phyloP scores from a whole-genome alignment of 371 early-diverging fungal species.

The Batrachochytrium dendrobatidis region DNA sequence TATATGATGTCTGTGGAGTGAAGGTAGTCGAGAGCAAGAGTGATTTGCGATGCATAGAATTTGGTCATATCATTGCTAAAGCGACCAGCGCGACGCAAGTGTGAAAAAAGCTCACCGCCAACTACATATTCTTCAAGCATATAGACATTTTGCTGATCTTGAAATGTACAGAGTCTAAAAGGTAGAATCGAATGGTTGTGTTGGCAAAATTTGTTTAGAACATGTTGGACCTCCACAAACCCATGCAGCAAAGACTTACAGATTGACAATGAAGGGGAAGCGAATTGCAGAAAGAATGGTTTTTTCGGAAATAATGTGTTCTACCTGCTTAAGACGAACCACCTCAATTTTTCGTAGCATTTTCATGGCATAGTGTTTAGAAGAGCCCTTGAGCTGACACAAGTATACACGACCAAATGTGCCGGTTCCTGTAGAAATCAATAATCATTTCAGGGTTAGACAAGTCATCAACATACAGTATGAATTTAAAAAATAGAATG shows the following conservation, averaged over 20 bases:
- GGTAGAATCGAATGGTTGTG: not conserved
- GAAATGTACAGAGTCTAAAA: slow-evolving; percentile 70
- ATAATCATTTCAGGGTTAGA: not conserved
- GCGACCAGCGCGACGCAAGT: slow-evolving; percentile 75
- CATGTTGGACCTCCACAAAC: too few species aligned
- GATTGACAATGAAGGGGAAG: slow-evolving; percentile 91
- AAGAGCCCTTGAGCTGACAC: slow-evolving; percentile 48
- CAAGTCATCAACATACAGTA: slow-evolving; percentile 1
- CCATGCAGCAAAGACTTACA: slow-evolving; percentile 37
- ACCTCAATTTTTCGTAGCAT: slow-evolving; percentile 87
- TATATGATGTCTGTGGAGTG: slow-evolving; percentile 90
- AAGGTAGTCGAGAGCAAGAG: slow-evolving; percentile 73
- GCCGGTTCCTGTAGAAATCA: slow-evolving; percentile 69
- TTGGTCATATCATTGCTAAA: slow-evolving; percentile 45
- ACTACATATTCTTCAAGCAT: slow-evolving; percentile 95
- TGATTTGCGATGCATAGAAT: slow-evolving; percentile 56
- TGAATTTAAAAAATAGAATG: not conserved
- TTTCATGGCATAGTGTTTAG: slow-evolving; percentile 87
- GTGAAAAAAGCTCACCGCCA: slow-evolving; percentile 68
- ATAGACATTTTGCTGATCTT: slow-evolving; percentile 80
- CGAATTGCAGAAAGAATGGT: slow-evolving; percentile 79
- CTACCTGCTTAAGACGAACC: slow-evolving; percentile 88
- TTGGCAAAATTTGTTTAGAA: slow-evolving; percentile 1
- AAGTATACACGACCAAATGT: slow-evolving; percentile 89
- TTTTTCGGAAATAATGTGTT: slow-evolving; percentile 94